Evolutionary conservation across 495 filamentous ascomycete species (phyloP), one percentile per base, ranked within the genome.

Genomic region (Talaromyces ruber): DNA sequence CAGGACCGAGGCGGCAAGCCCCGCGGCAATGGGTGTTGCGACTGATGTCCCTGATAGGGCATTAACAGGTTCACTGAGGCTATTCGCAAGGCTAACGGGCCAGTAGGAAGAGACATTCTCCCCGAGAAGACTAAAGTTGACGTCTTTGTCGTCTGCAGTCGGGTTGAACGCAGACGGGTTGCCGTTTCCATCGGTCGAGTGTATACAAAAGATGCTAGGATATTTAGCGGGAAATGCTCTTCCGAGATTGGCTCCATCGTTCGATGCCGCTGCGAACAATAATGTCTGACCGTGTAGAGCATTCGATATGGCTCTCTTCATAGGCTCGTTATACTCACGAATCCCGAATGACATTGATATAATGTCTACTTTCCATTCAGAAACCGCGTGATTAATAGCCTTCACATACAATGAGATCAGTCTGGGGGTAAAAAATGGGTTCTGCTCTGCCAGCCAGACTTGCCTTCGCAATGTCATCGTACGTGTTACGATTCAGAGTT

Each of bases 341-440:
- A 71, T 67, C 0, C 71, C 71, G 29, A 73, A 73, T 37, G 71
- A 72, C 67, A 73, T 73, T 12, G 71, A 70, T 64, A 73, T 72
- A 60, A 73, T 68, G 61, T 73, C 70, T 52, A 73, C 71, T 50
- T 72, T 69, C 71, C 71, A 73, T 65, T 69, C 53, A 2, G 7
- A 25, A 43, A 71, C 68, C 60, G 71, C 70, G 56, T 72, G 58
- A 63, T 72, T 61, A 37, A 73, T 73, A n/a, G 71, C 68, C 71
- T 73, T 21, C 12, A 62, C 18, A 51, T 60, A 21, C 3, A 21
- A 58, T 69, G 58, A 66, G 62, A 37, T 64, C 59, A 64, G 12
- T 39, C 59, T 16, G 28, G 28, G 28, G 28, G 28, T 29, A 12
- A 30, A 59, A 67, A 65, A 60, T 25, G 28, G 28, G 28, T 29